Base-by-base conservation (phyloP, 2,329 filamentous ascomycete species). In the Pseudogymnoascus sp. region DNA sequence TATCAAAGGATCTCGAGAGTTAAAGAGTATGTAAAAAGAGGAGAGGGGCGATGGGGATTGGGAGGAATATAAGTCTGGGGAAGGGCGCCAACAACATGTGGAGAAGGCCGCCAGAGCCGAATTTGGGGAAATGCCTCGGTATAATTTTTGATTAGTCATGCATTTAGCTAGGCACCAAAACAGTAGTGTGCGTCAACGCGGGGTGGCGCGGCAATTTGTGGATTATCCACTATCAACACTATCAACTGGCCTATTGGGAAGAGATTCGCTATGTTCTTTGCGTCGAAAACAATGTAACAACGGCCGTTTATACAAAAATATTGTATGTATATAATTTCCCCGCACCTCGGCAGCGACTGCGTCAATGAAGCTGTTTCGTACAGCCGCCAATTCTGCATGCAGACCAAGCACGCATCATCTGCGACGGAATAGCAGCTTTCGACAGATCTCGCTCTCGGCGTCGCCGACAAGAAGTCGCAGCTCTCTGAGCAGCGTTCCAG, bases 91-190 rank as follows among this genome's bases (percentile, higher is more conserved):
- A 28, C 51, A 43, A 25, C 43, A 64, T 64, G 62, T 62, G 41
- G 54, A 54, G 43, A 62, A 57, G 13, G 14, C 28, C 48, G 48
- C 34, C 36, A 54, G 61, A 25, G 61, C 60, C 31, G 65, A 68
- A 67, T 69, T 68, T 71, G 68, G 70, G 71, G 68, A 71, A 70
- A 70, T 72, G 66, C 71, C 72, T 71, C 70, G 72, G 71, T 68
- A 43, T 43, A 10, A 41, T 61, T 25, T 61, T 10, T 41, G 39
- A 25, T 61, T 61, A 61, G 60, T 61, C 60, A 61, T 39, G 51
- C 21, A 16, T 41, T 61, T 61, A 41, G 34, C 36, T 61, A 61
- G 39, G 34, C 60, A 43, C 51, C 19, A 36, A 28, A 36, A 57
- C 16, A 57, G 51, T 57, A 57, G 51, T 57, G 51, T 57, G 51